These are phyloP conservation scores for Neurospora cerealis DNA, from an alignment of 495 filamentous ascomycete species.

Conservation along the genomic window DNA sequence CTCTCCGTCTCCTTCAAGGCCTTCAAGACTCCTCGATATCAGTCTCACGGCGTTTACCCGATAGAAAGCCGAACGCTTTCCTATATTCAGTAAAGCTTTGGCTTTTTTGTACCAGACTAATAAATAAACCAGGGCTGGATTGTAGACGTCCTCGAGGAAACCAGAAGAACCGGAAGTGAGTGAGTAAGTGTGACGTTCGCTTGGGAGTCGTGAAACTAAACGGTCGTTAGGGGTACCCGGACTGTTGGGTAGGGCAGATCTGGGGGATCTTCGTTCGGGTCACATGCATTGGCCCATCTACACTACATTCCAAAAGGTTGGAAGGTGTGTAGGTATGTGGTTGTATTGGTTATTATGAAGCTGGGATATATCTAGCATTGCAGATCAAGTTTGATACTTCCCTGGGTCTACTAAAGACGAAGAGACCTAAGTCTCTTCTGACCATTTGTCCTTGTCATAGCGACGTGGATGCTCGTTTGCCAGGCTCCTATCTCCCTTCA, in stretches of 20 bases:
- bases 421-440: neutral
- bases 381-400: neutral
- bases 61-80: too few relatives aligned
- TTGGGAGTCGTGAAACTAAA: neutral
- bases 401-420: too few relatives aligned
- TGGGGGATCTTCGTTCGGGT: neutral
- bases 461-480: neutral
- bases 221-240: neutral
- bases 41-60: too few relatives aligned
- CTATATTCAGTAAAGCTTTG: too few relatives aligned
- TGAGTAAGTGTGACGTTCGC: neutral
- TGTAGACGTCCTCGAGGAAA: neutral
- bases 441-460: neutral
- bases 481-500: neutral
- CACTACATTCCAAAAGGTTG: neutral
- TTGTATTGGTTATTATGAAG: neutral
- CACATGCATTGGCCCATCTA: neutral
- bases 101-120: too few relatives aligned
- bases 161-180: neutral
- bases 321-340: neutral
- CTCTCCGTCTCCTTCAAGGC: too few relatives aligned
- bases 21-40: too few relatives aligned
- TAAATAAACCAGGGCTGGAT: too few relatives aligned
- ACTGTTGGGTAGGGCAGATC: neutral
- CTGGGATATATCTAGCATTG: too few relatives aligned